phyloP scores from a whole-genome alignment of 2,329 filamentous ascomycete species.

The Aspergillus caelatus region DNA sequence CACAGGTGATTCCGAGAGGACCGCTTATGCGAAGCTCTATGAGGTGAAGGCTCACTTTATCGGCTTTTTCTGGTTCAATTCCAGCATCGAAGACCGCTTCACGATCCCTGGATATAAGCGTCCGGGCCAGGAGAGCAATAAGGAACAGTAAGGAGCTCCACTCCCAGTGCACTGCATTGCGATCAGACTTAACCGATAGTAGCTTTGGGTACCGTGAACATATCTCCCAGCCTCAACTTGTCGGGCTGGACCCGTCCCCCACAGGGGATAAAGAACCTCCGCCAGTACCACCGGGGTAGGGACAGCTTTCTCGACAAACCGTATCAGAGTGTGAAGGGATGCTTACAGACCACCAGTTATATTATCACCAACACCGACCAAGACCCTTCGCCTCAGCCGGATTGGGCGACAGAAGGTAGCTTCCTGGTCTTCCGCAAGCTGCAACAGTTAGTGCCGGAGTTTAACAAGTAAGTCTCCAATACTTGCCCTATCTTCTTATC shows the following conservation, averaged over 20 bases:
- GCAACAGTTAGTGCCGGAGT: constrained; percentile 50
- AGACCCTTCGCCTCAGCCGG: constrained; percentile 32
- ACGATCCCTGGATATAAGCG: constrained; percentile 3
- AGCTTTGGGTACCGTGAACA: constrained; percentile 51
- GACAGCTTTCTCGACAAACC: background rate
- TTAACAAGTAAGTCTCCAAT: constrained; percentile 31
- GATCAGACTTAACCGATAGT: background rate
- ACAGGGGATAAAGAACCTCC: constrained; percentile 9
- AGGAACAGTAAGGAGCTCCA: background rate
- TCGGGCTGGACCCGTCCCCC: constrained; percentile 32
- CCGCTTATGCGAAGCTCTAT: background rate
- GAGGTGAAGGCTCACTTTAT: background rate
- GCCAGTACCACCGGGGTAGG: constrained; percentile 31
- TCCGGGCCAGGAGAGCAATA: background rate
- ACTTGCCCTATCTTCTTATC: background rate
- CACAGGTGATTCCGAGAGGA: background rate
- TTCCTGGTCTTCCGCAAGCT: constrained; percentile 51
- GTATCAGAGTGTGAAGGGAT: background rate
- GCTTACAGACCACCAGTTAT: constrained; percentile 32
- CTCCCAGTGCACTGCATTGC: background rate
- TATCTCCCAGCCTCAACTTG: constrained; percentile 45
- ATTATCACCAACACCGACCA: constrained; percentile 40
- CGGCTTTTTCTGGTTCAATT: background rate
- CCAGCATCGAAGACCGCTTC: background rate
- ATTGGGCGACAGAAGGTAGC: constrained; percentile 50